phyloP scores from a whole-genome alignment of 2,329 filamentous ascomycete species.

The Ophiobolus disseminans region DNA sequence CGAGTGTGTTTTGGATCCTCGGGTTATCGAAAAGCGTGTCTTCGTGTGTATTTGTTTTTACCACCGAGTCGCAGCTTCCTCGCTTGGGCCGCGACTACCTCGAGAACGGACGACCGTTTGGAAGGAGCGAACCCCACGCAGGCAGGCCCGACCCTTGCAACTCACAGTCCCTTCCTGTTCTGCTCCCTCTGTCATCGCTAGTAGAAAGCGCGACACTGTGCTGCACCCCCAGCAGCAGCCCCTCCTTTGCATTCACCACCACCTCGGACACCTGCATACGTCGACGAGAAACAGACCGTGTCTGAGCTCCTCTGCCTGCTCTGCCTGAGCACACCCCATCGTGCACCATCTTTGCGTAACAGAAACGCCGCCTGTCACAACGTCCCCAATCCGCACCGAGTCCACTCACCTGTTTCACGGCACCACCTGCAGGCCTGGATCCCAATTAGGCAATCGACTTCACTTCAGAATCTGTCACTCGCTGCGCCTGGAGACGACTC shows the following conservation, averaged over 20 bases:
- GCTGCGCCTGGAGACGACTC: constrained; percentile 9
- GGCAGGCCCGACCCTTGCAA: constrained; percentile 44
- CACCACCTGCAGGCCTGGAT: constrained; percentile 24
- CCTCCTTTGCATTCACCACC: constrained; percentile 18
- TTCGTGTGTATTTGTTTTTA: constrained; percentile 11
- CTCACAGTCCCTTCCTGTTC: constrained; percentile 21
- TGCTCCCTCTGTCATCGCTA: constrained; percentile 14
- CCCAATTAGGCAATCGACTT: constrained; percentile 26
- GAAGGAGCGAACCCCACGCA: constrained; percentile 24
- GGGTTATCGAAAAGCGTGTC: background rate
- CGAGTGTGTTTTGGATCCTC: background rate
- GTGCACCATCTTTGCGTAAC: constrained; percentile 26
- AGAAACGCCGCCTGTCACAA: constrained; percentile 39
- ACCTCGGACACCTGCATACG: constrained; percentile 12
- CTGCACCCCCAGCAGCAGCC: constrained; percentile 18
- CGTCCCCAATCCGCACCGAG: constrained; percentile 18
- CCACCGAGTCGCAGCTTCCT: constrained; percentile 25
- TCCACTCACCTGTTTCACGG: constrained; percentile 32
- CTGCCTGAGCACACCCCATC: constrained; percentile 3
- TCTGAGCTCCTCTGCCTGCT: constrained; percentile 23
- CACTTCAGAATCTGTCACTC: constrained; percentile 15
- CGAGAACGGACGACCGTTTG: constrained; percentile 35
- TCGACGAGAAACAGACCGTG: constrained; percentile 36
- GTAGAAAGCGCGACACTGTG: constrained; percentile 21
- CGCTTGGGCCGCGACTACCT: constrained; percentile 31